Evolutionary conservation across 1,284 basidiomycete genomes (phyloP).

Genomic region (Cerioporus squamosus): DNA sequence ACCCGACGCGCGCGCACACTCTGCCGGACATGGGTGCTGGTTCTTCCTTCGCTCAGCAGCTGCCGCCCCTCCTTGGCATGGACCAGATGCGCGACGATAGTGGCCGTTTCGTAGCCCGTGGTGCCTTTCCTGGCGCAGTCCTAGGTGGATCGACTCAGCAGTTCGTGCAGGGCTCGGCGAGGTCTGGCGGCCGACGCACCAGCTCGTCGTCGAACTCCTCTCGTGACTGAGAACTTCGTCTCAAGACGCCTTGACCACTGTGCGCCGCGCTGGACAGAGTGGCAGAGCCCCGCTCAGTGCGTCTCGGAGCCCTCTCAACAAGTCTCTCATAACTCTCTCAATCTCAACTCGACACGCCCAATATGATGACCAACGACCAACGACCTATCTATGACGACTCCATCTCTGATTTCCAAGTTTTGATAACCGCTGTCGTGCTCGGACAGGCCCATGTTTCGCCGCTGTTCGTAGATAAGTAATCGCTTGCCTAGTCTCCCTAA

Average conservation of each 20-base stretch:
- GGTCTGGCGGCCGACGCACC: slow-evolving; percentile 4
- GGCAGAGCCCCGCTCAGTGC: slow-evolving; percentile 7
- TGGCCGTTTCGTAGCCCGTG: slow-evolving; percentile 12
- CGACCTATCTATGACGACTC: slow-evolving; percentile 3
- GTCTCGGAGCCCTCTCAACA: not conserved
- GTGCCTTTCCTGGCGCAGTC: not conserved
- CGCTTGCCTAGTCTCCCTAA: not conserved
- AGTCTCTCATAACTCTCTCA: not conserved
- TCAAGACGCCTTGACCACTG: slow-evolving; percentile 2
- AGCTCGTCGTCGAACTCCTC: slow-evolving; percentile 18
- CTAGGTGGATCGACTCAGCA: not conserved
- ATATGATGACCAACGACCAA: not conserved
- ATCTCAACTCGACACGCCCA: not conserved
- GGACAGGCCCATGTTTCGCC: not conserved
- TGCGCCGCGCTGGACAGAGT: not conserved
- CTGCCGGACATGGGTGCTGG: slow-evolving; percentile 2
- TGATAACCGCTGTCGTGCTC: slow-evolving; percentile 1
- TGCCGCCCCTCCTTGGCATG: not conserved
- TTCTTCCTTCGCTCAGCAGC: not conserved
- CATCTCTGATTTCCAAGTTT: not conserved
- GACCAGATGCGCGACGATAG: slow-evolving; percentile 8
- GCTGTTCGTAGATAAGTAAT: not conserved
- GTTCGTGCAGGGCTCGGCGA: slow-evolving; percentile 16
- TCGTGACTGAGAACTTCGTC: slow-evolving; percentile 4
- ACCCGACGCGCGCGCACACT: slow-evolving; percentile 8